phyloP scores from a whole-genome alignment of 257 asterid genomes.

The Forsythia viridissima region DNA sequence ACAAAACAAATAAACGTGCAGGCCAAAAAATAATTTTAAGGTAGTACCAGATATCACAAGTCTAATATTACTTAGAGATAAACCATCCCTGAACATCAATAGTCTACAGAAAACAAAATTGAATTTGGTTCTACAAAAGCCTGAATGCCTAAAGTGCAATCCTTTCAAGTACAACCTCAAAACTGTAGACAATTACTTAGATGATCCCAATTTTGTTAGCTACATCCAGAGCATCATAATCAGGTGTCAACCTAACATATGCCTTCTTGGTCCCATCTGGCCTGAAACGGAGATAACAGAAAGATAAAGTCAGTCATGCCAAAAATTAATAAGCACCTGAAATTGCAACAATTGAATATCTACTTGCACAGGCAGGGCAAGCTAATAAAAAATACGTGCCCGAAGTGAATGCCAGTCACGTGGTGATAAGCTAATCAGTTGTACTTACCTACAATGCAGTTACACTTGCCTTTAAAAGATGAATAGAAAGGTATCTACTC shows the following conservation, averaged over 20 bases:
- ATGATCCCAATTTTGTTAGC: constrained; percentile 67
- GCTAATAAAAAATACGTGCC: neutral
- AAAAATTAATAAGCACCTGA: neutral
- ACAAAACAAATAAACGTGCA: neutral
- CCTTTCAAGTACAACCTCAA: constrained; percentile 13
- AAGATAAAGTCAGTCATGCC: neutral
- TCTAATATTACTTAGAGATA: neutral
- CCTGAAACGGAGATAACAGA: constrained; percentile 30
- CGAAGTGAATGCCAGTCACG: neutral
- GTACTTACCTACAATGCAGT: neutral
- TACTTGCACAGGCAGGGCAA: neutral
- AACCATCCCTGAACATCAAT: constrained; percentile 12
- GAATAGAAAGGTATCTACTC: neutral
- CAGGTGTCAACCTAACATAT: constrained; percentile 61
- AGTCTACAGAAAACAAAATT: constrained; percentile 2
- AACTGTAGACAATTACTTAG: constrained; percentile 29
- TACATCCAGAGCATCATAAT: constrained; percentile 60
- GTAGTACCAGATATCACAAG: neutral
- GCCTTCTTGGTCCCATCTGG: constrained; percentile 63
- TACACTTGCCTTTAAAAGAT: neutral
- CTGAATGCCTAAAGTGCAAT: constrained; percentile 4
- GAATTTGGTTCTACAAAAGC: constrained; percentile 23
- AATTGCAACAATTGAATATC: neutral
- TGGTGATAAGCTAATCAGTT: neutral
- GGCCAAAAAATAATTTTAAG: neutral